Base-by-base conservation (phyloP, 768 basidiomycete species). In the Boletus tylopilopsis region DNA sequence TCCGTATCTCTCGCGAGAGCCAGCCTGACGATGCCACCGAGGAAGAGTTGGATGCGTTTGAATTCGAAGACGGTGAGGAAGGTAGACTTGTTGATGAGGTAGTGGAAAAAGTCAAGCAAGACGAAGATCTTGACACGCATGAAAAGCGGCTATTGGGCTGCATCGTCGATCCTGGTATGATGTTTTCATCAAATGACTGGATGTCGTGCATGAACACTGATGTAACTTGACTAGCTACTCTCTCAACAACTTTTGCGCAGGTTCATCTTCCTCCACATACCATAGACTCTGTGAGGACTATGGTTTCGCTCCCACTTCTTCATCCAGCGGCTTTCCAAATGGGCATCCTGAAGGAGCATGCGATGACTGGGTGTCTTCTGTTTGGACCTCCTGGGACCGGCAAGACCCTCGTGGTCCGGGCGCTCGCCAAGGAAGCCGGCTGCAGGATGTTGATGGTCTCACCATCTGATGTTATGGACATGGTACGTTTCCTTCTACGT, bases 341-440 rank as follows among this genome's bases (percentile, higher is more conserved):
- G 62, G 94, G 94, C 32, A 87, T 97, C 46, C 72, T 97, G 37
- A 94, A 90, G 68, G 85, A 93, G 56, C 92, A 97, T 63, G 78
- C 86, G 6, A 94, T 95, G 80, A 87, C 83, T 1, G 94, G 94
- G 3, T 93, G 90, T 56, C 78, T 97, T 42, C 71, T 97, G 19
- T 95, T 95, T 65, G 94, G 94, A 5, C 94, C 94, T 45, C 93
- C 90, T 15, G 94, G 94, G 36, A 84, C 82, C n/a, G 94, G 94
- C 3, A 95, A 95, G 69, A 94, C 93, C 0, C 72, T 94, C 15
- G 78, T 93, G 10, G 91, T 92, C 10, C 82, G 92, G 40, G 94
- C 94, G 18, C 76, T 97, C 10, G 94, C 94, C 3, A 89, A 87
- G 61, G 94, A 96, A 67, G 91, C 91, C 41, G 94, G 93, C 5